Conservation (phyloP, 2,329 filamentous ascomycete species). For the Aspergillus pseudoterreus region DNA sequence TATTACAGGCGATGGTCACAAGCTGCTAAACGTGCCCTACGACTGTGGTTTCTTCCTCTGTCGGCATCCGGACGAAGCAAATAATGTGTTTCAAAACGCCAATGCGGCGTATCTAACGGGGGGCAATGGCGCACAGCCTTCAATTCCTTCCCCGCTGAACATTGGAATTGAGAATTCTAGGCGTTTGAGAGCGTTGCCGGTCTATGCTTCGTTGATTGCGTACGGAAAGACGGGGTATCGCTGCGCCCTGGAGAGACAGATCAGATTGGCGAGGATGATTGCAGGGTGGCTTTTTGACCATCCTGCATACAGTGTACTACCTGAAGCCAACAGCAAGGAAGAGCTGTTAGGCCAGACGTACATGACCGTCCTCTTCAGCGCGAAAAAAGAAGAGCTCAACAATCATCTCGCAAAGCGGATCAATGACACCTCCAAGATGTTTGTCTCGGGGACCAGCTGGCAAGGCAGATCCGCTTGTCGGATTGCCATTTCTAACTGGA, state of each 20-base stretch:
- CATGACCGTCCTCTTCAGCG: slow-evolving; percentile 74
- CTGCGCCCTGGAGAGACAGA: slow-evolving; percentile 68
- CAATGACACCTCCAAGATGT: slow-evolving; percentile 70
- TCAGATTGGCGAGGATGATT: slow-evolving; percentile 65
- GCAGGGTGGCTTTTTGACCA: slow-evolving; percentile 61
- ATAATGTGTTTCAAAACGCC: slow-evolving; percentile 71
- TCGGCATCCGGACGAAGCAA: slow-evolving; percentile 56
- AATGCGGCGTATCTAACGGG: slow-evolving; percentile 74
- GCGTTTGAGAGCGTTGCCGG: slow-evolving; percentile 84
- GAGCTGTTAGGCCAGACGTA: slow-evolving; percentile 53
- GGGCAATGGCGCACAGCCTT: slow-evolving; percentile 28
- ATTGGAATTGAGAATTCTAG: slow-evolving; percentile 88
- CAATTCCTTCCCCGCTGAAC: slow-evolving; percentile 77
- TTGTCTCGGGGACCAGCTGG: slow-evolving; percentile 80
- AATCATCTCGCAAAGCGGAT: slow-evolving; percentile 64
- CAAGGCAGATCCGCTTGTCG: slow-evolving; percentile 68
- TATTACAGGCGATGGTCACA: slow-evolving; percentile 82
- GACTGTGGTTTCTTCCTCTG: slow-evolving; percentile 89
- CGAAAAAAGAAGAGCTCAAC: slow-evolving; percentile 64
- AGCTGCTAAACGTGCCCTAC: slow-evolving; percentile 91
- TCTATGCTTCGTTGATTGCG: slow-evolving; percentile 73
- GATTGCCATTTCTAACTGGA: slow-evolving; percentile 86
- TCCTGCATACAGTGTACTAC: slow-evolving; percentile 64
- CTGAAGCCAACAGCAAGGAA: slow-evolving; percentile 38
- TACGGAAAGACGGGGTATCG: slow-evolving; percentile 69